These are phyloP conservation scores for Gautieria morchelliformis DNA, from an alignment of 768 basidiomycete species.

Conservation along the genomic window DNA sequence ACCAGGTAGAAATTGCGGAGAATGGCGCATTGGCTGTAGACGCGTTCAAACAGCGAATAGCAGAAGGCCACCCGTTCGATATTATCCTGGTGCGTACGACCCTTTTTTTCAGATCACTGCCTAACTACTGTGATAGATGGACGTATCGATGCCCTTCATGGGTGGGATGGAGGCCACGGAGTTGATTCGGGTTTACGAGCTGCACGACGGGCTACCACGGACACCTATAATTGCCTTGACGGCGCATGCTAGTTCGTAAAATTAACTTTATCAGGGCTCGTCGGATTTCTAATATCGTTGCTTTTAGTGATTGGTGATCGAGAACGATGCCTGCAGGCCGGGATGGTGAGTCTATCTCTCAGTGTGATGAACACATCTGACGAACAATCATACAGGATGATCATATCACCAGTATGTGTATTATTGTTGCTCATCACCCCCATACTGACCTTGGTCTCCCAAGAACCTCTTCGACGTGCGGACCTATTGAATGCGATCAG, in stretches of 20 bases:
- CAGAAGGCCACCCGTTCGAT: slow-evolving; percentile 70
- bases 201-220: slow-evolving; percentile 53
- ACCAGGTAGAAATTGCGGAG: slow-evolving; percentile 93
- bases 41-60: slow-evolving; percentile 72
- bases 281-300: neutral
- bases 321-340: slow-evolving; percentile 67
- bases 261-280: neutral
- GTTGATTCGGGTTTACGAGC: slow-evolving; percentile 79
- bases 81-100: slow-evolving; percentile 69
- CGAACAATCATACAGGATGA: slow-evolving; percentile 36
- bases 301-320: slow-evolving; percentile 78
- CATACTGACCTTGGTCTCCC: neutral
- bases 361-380: neutral
- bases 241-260: slow-evolving; percentile 83
- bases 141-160: slow-evolving; percentile 98
- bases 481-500: slow-evolving; percentile 77
- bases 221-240: slow-evolving; percentile 96
- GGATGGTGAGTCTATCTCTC: slow-evolving; percentile 32
- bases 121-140: slow-evolving; percentile 54
- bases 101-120: neutral
- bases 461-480: slow-evolving; percentile 70
- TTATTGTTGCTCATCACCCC: neutral
- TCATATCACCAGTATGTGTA: slow-evolving; percentile 64
- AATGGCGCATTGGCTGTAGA: slow-evolving; percentile 93
- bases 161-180: slow-evolving; percentile 98